phyloP scores from a whole-genome alignment of 768 basidiomycete genomes.

The Mycena albidolilacea region DNA sequence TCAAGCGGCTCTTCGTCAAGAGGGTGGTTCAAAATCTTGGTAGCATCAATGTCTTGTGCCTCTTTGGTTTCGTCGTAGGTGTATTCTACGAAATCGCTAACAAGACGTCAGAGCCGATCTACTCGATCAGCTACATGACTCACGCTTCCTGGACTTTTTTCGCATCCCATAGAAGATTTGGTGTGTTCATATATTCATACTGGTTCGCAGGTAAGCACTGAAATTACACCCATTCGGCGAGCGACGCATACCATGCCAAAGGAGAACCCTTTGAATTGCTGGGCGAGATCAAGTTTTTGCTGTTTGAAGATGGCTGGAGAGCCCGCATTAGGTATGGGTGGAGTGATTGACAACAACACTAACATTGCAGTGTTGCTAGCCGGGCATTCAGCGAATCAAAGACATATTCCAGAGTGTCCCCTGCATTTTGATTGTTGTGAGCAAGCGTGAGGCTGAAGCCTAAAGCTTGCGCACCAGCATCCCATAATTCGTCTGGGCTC shows the following conservation, averaged over 20 bases:
- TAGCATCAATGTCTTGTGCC: slow-evolving; percentile 14
- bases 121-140: not conserved
- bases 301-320: slow-evolving; percentile 38
- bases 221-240: not conserved
- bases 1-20: slow-evolving; percentile 29
- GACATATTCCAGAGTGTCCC: slow-evolving; percentile 6
- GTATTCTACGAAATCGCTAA: slow-evolving; percentile 32
- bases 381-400: slow-evolving; percentile 4
- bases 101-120: not conserved
- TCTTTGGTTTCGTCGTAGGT: slow-evolving; percentile 35
- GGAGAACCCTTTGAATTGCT: slow-evolving; percentile 42
- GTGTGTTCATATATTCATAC: slow-evolving; percentile 34
- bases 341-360: not conserved
- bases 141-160: slow-evolving; percentile 28
- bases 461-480: not conserved
- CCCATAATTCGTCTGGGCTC: slow-evolving; percentile 26
- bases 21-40: slow-evolving; percentile 36
- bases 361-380: slow-evolving; percentile 9
- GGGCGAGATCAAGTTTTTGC: not conserved
- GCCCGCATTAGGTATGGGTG: not conserved
- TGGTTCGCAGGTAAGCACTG: not conserved
- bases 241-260: slow-evolving; percentile 41
- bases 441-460: no score
- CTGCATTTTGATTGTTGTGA: not conserved
- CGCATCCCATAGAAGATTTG: slow-evolving; percentile 14